Evolutionary conservation across 768 basidiomycete species (phyloP), one percentile per base, ranked within the genome.

Genomic region (Leccinum arenicola): DNA sequence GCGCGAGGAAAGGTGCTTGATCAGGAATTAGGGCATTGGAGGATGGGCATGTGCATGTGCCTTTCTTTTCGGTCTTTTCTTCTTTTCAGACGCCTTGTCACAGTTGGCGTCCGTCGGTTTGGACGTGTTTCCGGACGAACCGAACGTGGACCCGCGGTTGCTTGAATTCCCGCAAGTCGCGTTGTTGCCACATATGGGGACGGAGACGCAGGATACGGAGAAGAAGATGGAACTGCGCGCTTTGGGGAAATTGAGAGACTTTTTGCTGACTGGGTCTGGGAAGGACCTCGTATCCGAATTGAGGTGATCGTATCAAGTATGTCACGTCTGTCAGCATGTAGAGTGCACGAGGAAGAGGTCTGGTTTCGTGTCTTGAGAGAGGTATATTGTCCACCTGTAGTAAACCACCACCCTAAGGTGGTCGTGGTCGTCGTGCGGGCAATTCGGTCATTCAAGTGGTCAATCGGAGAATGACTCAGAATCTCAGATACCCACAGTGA

Each of bases 131-230:
- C 92, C 93, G 6, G 81, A 94, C 74, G 92, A 94, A 67, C 93
- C 93, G 1, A 73, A 81, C 40, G 85, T 93, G 43, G 89, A 93
- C 65, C 87, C 90, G 4, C 82, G 86, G 29, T 75, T 96, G 36
- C 77, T 94, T 54, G 82, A 84, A 31, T 91, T 92, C 73, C 85
- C 88, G 19, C 85, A 93, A 61, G 86, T 92, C 62, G 88, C 86
- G 43, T 76, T 98, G 8, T 80, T 97, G n/a, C 95, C 95, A 3
- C 95, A 96, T 73, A 86, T 95, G 84, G 94, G 95, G 9, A 93
- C 92, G 0, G 85, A 89, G 70, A 93, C 84, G 54, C 82, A 84
- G 62, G 92, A 95, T 66, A 82, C 88, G 10, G 88, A 91, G 70
- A 80, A 80, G 58, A 82, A 82, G 70, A 94, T 94, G 92, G 91